Percentiles rank a stretch among this genome's conserved stretches.
phyloP scores from a whole-genome alignment of 2,329 filamentous ascomycete genomes.

The Diaporthe helianthi region DNA sequence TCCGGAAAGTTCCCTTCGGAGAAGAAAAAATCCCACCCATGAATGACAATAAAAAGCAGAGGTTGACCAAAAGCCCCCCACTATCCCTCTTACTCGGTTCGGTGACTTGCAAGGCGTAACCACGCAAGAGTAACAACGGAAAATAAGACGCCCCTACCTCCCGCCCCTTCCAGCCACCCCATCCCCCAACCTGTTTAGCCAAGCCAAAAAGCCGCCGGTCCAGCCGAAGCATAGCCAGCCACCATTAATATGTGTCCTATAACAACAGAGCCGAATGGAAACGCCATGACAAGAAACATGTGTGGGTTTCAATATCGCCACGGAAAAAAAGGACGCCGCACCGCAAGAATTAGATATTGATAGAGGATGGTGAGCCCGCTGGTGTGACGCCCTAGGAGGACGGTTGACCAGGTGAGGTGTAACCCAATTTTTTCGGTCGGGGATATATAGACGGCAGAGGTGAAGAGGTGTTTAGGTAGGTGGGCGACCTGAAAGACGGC shows the following conservation, averaged over 20 bases:
- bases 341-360: constrained; percentile 25
- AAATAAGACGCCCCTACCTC: constrained; percentile 4
- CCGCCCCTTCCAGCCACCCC: neutral
- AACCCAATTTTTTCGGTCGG: neutral
- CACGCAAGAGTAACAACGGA: neutral
- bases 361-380: constrained; percentile 11
- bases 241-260: constrained; percentile 28
- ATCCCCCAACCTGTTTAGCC: neutral
- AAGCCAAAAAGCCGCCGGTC: constrained; percentile 34
- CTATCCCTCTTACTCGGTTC: neutral
- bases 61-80: too few relatives aligned
- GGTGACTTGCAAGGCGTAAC: neutral
- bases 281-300: constrained; percentile 10
- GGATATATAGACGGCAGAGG: constrained; percentile 10
- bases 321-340: neutral
- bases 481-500: constrained; percentile 1
- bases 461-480: neutral
- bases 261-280: constrained; percentile 32
- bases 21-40: too few relatives aligned
- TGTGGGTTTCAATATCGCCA: constrained; percentile 8
- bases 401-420: neutral
- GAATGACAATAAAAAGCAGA: too few relatives aligned
- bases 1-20: too few relatives aligned
- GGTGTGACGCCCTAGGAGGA: neutral
- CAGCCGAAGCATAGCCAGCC: constrained; percentile 34